Evolutionary conservation across 2,329 filamentous ascomycete species (phyloP).

Genomic region (Macrophomina phaseolina): DNA sequence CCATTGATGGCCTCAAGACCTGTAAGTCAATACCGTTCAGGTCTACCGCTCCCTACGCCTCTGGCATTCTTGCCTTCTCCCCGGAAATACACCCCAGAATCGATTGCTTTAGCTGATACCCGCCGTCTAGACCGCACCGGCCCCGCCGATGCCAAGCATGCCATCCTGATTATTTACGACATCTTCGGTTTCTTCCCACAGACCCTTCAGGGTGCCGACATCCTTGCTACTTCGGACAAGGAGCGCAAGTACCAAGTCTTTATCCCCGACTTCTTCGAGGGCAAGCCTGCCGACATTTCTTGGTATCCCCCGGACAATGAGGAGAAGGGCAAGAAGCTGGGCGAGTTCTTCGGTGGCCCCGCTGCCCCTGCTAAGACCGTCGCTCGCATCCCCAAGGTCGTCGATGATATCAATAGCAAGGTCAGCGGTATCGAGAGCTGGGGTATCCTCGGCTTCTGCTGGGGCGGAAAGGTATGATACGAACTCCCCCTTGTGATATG

Average conservation of each 20-base stretch:
- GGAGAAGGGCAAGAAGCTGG: constrained; percentile 65
- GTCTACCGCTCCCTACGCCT: background rate
- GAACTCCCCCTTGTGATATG: background rate
- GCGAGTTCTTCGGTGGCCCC: constrained; percentile 63
- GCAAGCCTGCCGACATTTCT: constrained; percentile 67
- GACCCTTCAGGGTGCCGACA: constrained; percentile 68
- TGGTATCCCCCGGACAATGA: constrained; percentile 67
- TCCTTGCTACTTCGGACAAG: constrained; percentile 68
- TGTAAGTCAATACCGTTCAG: constrained; percentile 45
- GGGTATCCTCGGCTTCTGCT: constrained; percentile 68
- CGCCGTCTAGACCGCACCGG: constrained; percentile 58
- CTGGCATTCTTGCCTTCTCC: background rate
- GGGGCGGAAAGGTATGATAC: constrained; percentile 54
- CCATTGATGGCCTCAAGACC: constrained; percentile 66
- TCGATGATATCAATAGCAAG: constrained; percentile 59
- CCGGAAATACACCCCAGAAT: background rate
- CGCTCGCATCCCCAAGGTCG: constrained; percentile 60
- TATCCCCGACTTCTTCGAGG: constrained; percentile 91
- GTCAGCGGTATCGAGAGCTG: constrained; percentile 57
- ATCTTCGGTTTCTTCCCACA: constrained; percentile 70
- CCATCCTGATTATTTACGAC: constrained; percentile 65
- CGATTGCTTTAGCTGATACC: background rate
- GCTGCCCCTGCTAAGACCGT: constrained; percentile 65
- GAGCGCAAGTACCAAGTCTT: constrained; percentile 79
- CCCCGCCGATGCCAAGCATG: constrained; percentile 60